Percentiles rank a stretch among this genome's conserved stretches.
Conservation (phyloP, 345 rosid species). For the thale cress (Arabidopsis thaliana) region TAIR10.1 NC_003070.9:3056501-3057000, state of each 20-base stretch:
- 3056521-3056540: neutral
- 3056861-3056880: constrained; percentile 92
- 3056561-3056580: constrained; percentile 66
- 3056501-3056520: neutral
- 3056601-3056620: constrained; percentile 53
- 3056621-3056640: constrained; percentile 68
- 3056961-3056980: constrained; percentile 3
- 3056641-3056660: constrained; percentile 85
- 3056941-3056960: neutral
- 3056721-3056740: constrained; percentile 23
- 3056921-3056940: constrained; percentile 51
- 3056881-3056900: constrained; percentile 84
- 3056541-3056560: constrained; percentile 68
- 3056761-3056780: constrained; percentile 78
- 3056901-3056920: constrained; percentile 53
- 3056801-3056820: constrained; percentile 73
- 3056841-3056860: constrained; percentile 77
- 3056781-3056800: constrained; percentile 68
- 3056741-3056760: constrained; percentile 41
- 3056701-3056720: constrained; percentile 9
- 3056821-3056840: constrained; percentile 85
- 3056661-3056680: constrained; percentile 40
- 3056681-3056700: constrained; percentile 44
- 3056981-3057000: constrained; percentile 8
- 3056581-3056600: constrained; percentile 65